Percentiles rank a stretch among this genome's conserved stretches.
Conservation (phyloP, 352 stramenopile genomes). For the Phytophthora constricta region DNA sequence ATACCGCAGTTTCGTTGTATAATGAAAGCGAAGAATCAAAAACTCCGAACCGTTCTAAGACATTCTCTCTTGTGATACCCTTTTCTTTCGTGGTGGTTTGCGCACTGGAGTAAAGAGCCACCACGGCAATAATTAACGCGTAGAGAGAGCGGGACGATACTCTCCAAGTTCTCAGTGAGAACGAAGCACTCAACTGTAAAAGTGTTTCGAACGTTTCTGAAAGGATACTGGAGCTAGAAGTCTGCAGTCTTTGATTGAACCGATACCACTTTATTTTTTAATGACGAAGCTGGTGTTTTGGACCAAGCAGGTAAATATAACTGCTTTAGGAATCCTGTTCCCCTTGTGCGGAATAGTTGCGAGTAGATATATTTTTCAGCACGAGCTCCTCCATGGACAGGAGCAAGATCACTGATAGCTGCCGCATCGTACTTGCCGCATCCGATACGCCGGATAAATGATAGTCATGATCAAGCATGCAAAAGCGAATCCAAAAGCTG, state of each 20-base stretch:
- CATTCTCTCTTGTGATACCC: neutral
- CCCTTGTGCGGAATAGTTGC: neutral
- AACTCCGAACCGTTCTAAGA: conserved; percentile 4
- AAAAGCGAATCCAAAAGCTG: conserved; percentile 5
- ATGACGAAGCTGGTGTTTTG: too few species aligned
- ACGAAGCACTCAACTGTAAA: conserved; percentile 6
- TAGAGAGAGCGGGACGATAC: neutral
- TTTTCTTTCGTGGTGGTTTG: conserved; percentile 27
- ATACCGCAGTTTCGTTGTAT: conserved; percentile 16
- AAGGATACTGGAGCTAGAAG: neutral
- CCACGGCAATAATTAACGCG: neutral
- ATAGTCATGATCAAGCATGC: neutral
- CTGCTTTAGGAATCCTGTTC: neutral
- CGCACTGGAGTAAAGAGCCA: neutral
- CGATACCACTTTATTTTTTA: too few species aligned
- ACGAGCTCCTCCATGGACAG: neutral
- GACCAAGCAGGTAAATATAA: neutral
- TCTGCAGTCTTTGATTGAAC: neutral
- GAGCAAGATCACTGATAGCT: neutral
- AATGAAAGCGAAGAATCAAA: conserved; percentile 15
- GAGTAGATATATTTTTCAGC: conserved; percentile 2
- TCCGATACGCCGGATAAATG: neutral
- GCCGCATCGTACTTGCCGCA: neutral
- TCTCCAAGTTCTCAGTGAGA: conserved; percentile 6
- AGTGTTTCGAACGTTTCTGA: neutral